These are phyloP conservation scores for Scheffersomyces coipomensis DNA, from an alignment of 805 yeast genomes.

Conservation along the genomic window DNA sequence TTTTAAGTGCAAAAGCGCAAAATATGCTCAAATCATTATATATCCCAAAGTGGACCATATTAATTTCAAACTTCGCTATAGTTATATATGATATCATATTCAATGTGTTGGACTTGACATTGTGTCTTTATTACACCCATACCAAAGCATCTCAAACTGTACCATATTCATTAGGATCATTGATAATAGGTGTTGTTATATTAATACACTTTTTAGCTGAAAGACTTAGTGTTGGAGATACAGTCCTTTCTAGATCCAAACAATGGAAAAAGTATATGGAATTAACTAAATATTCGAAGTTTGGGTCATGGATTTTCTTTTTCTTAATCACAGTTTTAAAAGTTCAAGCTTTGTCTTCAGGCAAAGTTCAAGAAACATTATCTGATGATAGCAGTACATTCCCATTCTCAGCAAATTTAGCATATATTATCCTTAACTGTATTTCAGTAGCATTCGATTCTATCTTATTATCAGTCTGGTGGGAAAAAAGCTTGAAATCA, in stretches of 20 bases:
- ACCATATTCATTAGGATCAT: neutral
- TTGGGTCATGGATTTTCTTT: slow-evolving; percentile 3
- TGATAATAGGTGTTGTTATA: neutral
- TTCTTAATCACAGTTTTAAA: slow-evolving; percentile 4
- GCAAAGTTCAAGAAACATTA: neutral
- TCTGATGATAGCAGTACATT: neutral
- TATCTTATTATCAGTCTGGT: slow-evolving; percentile 8
- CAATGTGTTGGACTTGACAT: slow-evolving; percentile 2
- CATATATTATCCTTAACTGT: slow-evolving; percentile 4
- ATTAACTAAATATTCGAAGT: neutral
- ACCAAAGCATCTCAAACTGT: neutral
- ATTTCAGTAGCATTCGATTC: slow-evolving; percentile 4
- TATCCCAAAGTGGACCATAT: no score
- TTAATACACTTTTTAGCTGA: no score
- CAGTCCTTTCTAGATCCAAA: no score
- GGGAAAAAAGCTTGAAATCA: slow-evolving; percentile 5
- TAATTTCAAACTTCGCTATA: neutral
- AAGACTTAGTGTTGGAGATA: no score
- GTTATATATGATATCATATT: slow-evolving; percentile 3
- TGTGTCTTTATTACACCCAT: neutral
- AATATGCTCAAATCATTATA: no score
- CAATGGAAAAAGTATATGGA: slow-evolving; percentile 1
- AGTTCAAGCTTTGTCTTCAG: slow-evolving; percentile 4
- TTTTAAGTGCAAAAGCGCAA: no score
- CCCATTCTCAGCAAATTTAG: neutral